Evolutionary conservation across 192 early-diverging fungal genomes (phyloP).

Genomic region (Chytriomyces confervae): DNA sequence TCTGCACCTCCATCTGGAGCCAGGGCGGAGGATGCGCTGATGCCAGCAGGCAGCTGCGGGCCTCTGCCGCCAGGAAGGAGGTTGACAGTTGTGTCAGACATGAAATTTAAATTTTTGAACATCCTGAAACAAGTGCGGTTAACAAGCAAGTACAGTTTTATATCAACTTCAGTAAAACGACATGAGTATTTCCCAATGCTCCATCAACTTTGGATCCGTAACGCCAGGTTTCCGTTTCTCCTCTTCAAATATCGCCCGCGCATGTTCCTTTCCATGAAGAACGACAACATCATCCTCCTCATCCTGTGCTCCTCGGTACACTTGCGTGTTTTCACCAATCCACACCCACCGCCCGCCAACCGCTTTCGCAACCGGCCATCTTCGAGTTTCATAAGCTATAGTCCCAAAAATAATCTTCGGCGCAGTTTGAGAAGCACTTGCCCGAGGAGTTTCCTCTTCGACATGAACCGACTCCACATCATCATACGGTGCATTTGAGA

Average conservation of each 20-base stretch:
- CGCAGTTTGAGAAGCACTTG: not conserved
- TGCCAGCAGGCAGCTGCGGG: not conserved
- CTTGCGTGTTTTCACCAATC: slow-evolving; percentile 6
- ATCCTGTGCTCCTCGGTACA: not conserved
- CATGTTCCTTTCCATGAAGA: not conserved
- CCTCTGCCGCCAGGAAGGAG: not conserved
- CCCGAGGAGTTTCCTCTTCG: not conserved
- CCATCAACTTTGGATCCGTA: not conserved
- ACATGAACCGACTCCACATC: not conserved
- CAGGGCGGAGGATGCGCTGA: too few species aligned
- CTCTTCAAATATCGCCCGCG: not conserved
- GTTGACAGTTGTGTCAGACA: not conserved
- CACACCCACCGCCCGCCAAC: not conserved
- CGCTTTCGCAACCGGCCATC: slow-evolving; percentile 21
- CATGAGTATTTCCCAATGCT: slow-evolving; percentile 1
- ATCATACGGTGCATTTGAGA: not conserved
- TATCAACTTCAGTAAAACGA: not conserved
- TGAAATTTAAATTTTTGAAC: not conserved
- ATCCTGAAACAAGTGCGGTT: not conserved
- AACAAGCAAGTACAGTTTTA: not conserved
- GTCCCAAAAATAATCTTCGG: not conserved
- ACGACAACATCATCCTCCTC: not conserved
- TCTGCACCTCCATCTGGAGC: too few species aligned
- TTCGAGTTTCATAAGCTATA: not conserved
- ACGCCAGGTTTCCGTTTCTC: not conserved